Conservation (phyloP, 2,329 filamentous ascomycete species). For the Thelonectria discophora region DNA sequence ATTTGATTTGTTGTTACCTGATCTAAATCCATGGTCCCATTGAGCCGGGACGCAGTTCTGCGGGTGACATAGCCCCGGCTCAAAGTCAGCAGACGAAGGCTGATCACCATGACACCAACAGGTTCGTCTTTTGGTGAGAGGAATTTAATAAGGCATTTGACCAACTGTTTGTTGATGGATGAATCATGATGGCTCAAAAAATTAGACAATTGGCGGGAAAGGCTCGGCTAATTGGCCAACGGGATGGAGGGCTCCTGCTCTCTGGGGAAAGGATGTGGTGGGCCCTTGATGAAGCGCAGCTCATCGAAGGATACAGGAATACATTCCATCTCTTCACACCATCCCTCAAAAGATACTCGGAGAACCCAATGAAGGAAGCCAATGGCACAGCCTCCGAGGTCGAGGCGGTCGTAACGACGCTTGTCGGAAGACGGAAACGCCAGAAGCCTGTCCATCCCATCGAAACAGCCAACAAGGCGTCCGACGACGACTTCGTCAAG, state of each 20-base stretch:
- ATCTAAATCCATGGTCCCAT: slow-evolving; percentile 62
- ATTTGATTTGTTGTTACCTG: slow-evolving; percentile 56
- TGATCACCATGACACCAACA: slow-evolving; percentile 44
- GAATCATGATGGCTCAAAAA: slow-evolving; percentile 33
- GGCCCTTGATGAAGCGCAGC: too few species aligned
- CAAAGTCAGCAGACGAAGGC: slow-evolving; percentile 40
- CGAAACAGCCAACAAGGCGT: slow-evolving; percentile 57
- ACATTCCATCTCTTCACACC: not conserved
- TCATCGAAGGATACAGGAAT: too few species aligned
- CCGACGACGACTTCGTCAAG: slow-evolving; percentile 58
- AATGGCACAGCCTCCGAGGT: slow-evolving; percentile 7
- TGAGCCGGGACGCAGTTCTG: slow-evolving; percentile 43
- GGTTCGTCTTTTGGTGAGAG: slow-evolving; percentile 30
- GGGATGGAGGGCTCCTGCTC: not conserved
- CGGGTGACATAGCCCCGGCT: slow-evolving; percentile 49
- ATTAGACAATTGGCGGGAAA: slow-evolving; percentile 22
- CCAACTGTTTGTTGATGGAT: slow-evolving; percentile 6
- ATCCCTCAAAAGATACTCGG: not conserved
- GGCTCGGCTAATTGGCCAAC: slow-evolving; percentile 16
- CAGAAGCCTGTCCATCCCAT: slow-evolving; percentile 48
- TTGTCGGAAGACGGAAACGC: slow-evolving; percentile 28
- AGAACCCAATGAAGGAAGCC: slow-evolving; percentile 23
- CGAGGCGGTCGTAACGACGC: slow-evolving; percentile 23
- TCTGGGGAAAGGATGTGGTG: too few species aligned
- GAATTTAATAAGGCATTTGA: slow-evolving; percentile 18